A percentile compares a stretch with the other conserved stretches of the same genome.
phyloP scores from a whole-genome alignment of 78 protist species.

The Dictyostelium capitatum region DNA sequence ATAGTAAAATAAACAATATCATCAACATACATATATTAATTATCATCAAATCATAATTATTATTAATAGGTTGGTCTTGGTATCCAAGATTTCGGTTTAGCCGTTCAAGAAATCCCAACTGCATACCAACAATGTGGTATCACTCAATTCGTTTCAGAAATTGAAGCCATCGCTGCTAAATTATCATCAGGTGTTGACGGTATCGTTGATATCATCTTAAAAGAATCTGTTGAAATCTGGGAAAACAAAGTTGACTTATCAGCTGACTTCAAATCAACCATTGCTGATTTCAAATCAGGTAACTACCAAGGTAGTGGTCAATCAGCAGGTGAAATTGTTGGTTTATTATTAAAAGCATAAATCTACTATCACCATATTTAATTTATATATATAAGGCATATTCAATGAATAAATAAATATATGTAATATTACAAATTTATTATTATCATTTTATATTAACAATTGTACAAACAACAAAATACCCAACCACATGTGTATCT shows the following conservation, averaged over 20 bases:
- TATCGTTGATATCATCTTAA: slow-evolving; percentile 55
- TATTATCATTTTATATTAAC: too few relatives aligned
- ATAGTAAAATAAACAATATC: too few relatives aligned
- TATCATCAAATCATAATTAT: too few relatives aligned
- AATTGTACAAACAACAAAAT: too few relatives aligned
- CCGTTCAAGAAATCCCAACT: slow-evolving; percentile 42
- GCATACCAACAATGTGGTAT: slow-evolving; percentile 35
- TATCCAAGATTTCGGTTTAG: slow-evolving; percentile 47
- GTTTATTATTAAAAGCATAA: background rate
- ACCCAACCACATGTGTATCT: too few relatives aligned
- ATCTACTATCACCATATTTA: too few relatives aligned
- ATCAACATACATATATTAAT: too few relatives aligned
- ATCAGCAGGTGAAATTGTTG: slow-evolving; percentile 40
- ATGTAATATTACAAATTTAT: too few relatives aligned
- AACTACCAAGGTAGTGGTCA: slow-evolving; percentile 29
- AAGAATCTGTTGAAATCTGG: slow-evolving; percentile 69
- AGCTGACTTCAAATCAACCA: slow-evolving; percentile 24
- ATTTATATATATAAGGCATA: too few relatives aligned
- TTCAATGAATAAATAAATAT: too few relatives aligned
- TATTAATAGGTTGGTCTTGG: background rate
- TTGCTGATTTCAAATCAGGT: slow-evolving; percentile 35
- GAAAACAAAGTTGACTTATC: slow-evolving; percentile 23
- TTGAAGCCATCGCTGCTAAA: slow-evolving; percentile 23
- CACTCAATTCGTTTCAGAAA: slow-evolving; percentile 48
- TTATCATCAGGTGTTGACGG: slow-evolving; percentile 68